These are phyloP conservation scores for Poa annua DNA, from an alignment of 176 grass and related monocot species.

Conservation along the genomic window DNA sequence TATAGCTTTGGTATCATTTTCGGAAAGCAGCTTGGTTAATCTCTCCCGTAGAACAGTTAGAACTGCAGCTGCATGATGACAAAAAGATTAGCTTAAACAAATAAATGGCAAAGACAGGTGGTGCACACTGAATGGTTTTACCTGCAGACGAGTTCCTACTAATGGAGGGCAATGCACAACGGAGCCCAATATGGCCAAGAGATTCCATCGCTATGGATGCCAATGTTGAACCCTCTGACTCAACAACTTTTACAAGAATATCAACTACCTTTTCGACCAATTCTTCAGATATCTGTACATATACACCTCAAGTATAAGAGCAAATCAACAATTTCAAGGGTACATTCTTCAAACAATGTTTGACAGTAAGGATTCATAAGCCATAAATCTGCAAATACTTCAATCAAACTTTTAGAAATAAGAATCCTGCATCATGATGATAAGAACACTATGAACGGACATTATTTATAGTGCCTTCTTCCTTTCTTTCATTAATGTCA, in stretches of 20 bases:
- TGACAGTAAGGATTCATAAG: slow-evolving; percentile 13
- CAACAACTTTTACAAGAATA: slow-evolving; percentile 73
- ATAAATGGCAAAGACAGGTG: slow-evolving; percentile 25
- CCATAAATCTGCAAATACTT: not conserved
- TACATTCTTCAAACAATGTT: slow-evolving; percentile 15
- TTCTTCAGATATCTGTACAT: slow-evolving; percentile 74
- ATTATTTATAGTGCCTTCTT: slow-evolving; percentile 12
- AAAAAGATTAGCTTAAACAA: slow-evolving; percentile 33
- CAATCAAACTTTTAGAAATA: slow-evolving; percentile 17
- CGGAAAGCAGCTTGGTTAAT: slow-evolving; percentile 79
- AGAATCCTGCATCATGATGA: slow-evolving; percentile 13
- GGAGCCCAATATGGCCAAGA: slow-evolving; percentile 88
- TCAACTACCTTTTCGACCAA: slow-evolving; percentile 55
- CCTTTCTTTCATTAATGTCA: slow-evolving; percentile 12
- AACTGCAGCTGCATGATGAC: slow-evolving; percentile 68
- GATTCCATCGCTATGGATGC: slow-evolving; percentile 85
- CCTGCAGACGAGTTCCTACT: slow-evolving; percentile 64
- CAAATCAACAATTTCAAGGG: slow-evolving; percentile 25
- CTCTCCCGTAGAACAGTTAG: slow-evolving; percentile 63
- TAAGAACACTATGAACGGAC: not conserved
- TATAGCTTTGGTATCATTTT: slow-evolving; percentile 87
- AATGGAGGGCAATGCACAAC: slow-evolving; percentile 59
- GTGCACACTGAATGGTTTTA: slow-evolving; percentile 38
- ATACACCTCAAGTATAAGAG: slow-evolving; percentile 19
- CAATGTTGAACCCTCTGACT: slow-evolving; percentile 70